These are phyloP conservation scores for Citrus medica DNA, from an alignment of 345 rosid species.

Conservation along the genomic window DNA sequence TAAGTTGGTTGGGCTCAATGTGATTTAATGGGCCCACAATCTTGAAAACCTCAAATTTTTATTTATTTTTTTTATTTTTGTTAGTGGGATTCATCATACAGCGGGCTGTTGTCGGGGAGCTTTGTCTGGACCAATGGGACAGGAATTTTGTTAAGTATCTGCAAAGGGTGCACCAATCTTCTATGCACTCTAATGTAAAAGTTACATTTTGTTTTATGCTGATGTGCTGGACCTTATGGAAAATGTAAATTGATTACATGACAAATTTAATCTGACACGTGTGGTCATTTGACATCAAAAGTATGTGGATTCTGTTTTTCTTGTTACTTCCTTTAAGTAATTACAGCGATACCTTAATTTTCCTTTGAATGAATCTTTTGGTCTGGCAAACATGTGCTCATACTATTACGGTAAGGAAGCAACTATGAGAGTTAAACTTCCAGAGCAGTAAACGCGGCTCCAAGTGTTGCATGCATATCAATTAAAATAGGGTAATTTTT, in stretches of 20 bases:
- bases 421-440: background rate
- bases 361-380: background rate
- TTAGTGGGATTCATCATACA: background rate
- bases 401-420: background rate
- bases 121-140: constrained; percentile 4
- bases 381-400: background rate
- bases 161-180: background rate
- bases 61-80: too few relatives aligned
- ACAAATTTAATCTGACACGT: background rate
- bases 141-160: background rate
- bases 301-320: background rate
- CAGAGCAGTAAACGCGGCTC: background rate
- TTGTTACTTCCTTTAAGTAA: background rate
- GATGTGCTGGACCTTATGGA: too few relatives aligned
- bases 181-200: background rate
- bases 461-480: background rate
- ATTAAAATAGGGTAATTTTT: too few relatives aligned
- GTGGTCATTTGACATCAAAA: background rate
- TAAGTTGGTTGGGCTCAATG: background rate
- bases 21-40: background rate
- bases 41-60: background rate
- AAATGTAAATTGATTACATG: background rate
- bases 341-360: background rate
- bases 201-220: background rate
- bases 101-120: background rate